Base-by-base conservation (phyloP, 805 yeast species). In the Yamadazyma sp. region DNA sequence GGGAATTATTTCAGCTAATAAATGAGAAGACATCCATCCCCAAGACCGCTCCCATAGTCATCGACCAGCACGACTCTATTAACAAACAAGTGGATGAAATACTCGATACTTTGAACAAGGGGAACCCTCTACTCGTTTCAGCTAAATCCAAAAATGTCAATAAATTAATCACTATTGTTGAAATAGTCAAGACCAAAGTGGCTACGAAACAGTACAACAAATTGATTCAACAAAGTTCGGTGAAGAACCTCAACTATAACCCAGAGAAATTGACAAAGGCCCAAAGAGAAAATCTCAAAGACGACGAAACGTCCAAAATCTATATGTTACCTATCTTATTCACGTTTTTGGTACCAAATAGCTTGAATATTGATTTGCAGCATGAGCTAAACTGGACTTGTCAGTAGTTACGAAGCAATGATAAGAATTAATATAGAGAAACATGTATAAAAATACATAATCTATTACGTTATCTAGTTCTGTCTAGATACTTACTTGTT, bases 311-410 rank as follows among this genome's bases (percentile, higher is more conserved):
- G 4, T 22, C 18, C 6, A 24, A 38, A 19, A 12, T n/a, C 1
- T 46, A 35, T 34, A 12, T 13, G 14, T 32, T 46, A 17, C 47
- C 50, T 8, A 46, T 46, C 12, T 23, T 46, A 19, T 31, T 43
- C 23, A 33, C 38, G 5, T 46, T 31, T 21, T 38, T 46, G 27
- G 35, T 38, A 4, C 47, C 47, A 3, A 12, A 21, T 6, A 13
- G 23, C 15, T 22, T 35, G 10, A 24, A 41, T 5, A 6, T 20
- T 10, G 30, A 29, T 5, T 21, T 28, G n/a, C 14, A 28, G 8
- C 33, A 30, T 16, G 38, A 38, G 16, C 18, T 27, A 9, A 25
- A 29, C 21, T 38, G 42, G 42, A 38, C 41, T 3, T 9, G 14
- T 15, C 41, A 38, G 18, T 28, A 23, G 18, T 13, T 24, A 13